Percentiles rank a stretch among this genome's conserved stretches.
These are phyloP conservation scores for Alternaria longipes DNA, from an alignment of 2,329 filamentous ascomycete species.

Conservation along the genomic window DNA sequence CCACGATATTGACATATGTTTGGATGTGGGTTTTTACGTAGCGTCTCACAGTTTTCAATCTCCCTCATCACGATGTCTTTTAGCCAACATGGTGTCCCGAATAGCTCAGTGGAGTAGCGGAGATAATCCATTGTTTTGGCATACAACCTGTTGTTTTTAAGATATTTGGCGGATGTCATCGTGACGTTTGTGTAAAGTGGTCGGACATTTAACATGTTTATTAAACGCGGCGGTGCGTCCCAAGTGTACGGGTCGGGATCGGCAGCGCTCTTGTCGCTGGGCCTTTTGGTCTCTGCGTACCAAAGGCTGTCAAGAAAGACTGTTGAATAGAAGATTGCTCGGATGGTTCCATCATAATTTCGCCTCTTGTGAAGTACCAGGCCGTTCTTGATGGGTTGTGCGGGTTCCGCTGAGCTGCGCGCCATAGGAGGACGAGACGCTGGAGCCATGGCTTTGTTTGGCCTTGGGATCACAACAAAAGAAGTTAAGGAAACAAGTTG, in stretches of 20 bases:
- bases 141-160: background rate
- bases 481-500: background rate
- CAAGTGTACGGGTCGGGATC: background rate
- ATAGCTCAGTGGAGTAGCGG: background rate
- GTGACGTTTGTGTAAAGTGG: background rate
- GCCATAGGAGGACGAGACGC: background rate
- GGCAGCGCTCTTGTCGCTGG: background rate
- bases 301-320: background rate
- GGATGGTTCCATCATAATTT: background rate
- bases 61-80: background rate
- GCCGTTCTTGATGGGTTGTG: background rate
- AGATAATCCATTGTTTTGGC: slow-evolving; percentile 1
- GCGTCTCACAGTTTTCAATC: background rate
- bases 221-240: background rate
- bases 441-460: background rate
- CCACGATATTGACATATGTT: slow-evolving; percentile 1
- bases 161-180: slow-evolving; percentile 1
- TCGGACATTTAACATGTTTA: background rate
- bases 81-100: background rate
- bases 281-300: background rate
- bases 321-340: background rate
- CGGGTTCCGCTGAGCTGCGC: background rate
- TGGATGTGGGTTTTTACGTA: background rate
- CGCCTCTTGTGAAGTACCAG: background rate
- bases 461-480: background rate